Conservation (phyloP, 805 yeast species). For the Pichia paraexigua region DNA sequence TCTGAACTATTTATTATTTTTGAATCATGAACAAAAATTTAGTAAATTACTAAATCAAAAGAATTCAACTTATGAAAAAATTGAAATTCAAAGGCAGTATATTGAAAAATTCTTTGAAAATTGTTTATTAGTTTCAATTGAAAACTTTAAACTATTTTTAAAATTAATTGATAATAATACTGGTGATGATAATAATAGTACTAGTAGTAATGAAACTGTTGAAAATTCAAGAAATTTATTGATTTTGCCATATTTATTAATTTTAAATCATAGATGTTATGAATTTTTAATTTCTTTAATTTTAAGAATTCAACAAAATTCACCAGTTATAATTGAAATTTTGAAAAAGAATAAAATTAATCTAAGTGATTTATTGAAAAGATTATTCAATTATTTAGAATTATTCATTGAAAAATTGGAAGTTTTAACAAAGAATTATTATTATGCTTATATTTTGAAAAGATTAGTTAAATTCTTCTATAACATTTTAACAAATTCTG, state of each 20-base stretch:
- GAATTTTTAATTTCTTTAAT: slow-evolving; percentile 52
- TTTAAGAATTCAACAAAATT: slow-evolving; percentile 35
- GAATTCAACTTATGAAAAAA: slow-evolving; percentile 22
- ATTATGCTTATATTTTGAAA: slow-evolving; percentile 39
- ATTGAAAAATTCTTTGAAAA: slow-evolving; percentile 30
- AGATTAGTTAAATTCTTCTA: slow-evolving; percentile 34
- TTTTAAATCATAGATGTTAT: slow-evolving; percentile 48
- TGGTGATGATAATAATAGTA: background rate
- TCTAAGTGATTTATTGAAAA: slow-evolving; percentile 25
- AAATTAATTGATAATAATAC: slow-evolving; percentile 23
- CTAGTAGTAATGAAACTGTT: background rate
- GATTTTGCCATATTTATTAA: slow-evolving; percentile 41
- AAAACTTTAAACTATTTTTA: slow-evolving; percentile 30
- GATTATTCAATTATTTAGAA: slow-evolving; percentile 28
- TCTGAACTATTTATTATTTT: slow-evolving; percentile 38
- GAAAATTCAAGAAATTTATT: slow-evolving; percentile 32
- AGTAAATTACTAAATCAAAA: slow-evolving; percentile 25
- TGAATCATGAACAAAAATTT: slow-evolving; percentile 32
- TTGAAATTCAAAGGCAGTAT: slow-evolving; percentile 26
- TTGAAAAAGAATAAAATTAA: slow-evolving; percentile 28
- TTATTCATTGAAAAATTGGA: slow-evolving; percentile 31
- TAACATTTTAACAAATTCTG: slow-evolving; percentile 29
- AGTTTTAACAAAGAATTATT: slow-evolving; percentile 31
- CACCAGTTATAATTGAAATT: slow-evolving; percentile 29
- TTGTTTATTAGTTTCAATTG: slow-evolving; percentile 29